Percentiles rank a stretch among this genome's conserved stretches.
Evolutionary conservation across 2,329 filamentous ascomycete genomes (phyloP).

Genomic region (Fusarium beomiforme): DNA sequence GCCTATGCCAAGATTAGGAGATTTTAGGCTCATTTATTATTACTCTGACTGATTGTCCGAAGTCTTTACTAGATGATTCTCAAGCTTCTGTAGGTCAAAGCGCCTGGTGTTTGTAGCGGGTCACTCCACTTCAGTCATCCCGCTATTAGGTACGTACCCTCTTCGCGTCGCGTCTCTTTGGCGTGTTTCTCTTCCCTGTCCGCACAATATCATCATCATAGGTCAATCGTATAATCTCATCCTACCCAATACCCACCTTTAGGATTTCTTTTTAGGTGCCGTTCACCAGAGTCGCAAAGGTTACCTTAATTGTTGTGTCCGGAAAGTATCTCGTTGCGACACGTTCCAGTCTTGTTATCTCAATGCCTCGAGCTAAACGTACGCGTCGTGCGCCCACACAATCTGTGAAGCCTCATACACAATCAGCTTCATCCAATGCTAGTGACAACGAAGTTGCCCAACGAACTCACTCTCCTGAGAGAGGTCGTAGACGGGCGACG

Average conservation of each 20-base stretch:
- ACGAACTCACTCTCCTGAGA: slow-evolving; percentile 27
- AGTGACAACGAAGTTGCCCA: slow-evolving; percentile 26
- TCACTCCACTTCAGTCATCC: neutral
- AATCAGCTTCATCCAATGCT: slow-evolving; percentile 29
- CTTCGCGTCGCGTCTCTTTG: slow-evolving; percentile 46
- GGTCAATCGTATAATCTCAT: slow-evolving; percentile 8
- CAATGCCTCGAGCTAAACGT: slow-evolving; percentile 47
- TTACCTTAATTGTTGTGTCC: neutral
- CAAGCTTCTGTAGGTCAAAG: slow-evolving; percentile 24
- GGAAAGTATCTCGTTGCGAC: neutral
- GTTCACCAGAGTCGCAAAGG: slow-evolving; percentile 4
- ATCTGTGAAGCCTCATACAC: slow-evolving; percentile 34
- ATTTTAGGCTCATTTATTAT: no score
- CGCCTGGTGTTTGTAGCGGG: slow-evolving; percentile 33
- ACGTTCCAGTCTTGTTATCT: neutral
- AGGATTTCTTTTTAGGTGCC: neutral
- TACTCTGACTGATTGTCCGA: no score
- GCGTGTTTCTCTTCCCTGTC: slow-evolving; percentile 41
- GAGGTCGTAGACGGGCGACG: slow-evolving; percentile 41
- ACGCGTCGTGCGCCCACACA: slow-evolving; percentile 41
- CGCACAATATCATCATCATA: slow-evolving; percentile 41
- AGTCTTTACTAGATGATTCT: no score
- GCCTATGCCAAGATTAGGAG: no score
- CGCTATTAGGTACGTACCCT: slow-evolving; percentile 22
- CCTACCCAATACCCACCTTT: neutral